phyloP scores from a whole-genome alignment of 768 basidiomycete genomes.

The Mycena indigotica region DNA sequence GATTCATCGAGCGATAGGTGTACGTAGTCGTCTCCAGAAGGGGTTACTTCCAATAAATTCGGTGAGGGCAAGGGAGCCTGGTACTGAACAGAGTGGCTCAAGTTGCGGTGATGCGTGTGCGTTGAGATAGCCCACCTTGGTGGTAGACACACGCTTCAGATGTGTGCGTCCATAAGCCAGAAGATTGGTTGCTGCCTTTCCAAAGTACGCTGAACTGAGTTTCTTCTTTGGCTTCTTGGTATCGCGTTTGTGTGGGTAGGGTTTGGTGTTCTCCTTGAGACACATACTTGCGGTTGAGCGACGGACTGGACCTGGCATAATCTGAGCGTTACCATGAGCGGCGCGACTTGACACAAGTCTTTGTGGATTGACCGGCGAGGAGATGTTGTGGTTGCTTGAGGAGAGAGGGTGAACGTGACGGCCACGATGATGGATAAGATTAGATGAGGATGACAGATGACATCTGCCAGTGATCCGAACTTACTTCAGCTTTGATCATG shows the following conservation, averaged over 20 bases:
- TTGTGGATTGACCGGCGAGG: neutral
- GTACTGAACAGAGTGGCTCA: too few relatives aligned
- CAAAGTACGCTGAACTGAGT: neutral
- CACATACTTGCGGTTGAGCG: neutral
- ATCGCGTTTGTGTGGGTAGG: neutral
- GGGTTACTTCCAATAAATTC: too few relatives aligned
- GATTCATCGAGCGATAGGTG: too few relatives aligned
- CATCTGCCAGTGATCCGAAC: too few relatives aligned
- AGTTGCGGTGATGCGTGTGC: too few relatives aligned
- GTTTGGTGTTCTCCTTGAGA: neutral
- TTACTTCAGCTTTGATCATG: too few relatives aligned
- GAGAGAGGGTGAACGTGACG: neutral
- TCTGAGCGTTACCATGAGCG: neutral
- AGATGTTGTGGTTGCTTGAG: neutral
- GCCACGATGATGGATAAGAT: neutral
- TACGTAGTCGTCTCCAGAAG: too few relatives aligned
- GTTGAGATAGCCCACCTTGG: too few relatives aligned
- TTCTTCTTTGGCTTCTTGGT: neutral
- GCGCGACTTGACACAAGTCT: too few relatives aligned
- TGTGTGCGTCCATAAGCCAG: neutral
- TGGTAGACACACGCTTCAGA: neutral
- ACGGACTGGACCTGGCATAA: neutral
- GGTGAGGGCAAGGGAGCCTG: neutral
- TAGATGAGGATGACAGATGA: too few relatives aligned
- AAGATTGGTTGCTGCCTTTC: neutral